Conservation (phyloP, 495 filamentous ascomycete genomes). For the Penicillium nucicola region DNA sequence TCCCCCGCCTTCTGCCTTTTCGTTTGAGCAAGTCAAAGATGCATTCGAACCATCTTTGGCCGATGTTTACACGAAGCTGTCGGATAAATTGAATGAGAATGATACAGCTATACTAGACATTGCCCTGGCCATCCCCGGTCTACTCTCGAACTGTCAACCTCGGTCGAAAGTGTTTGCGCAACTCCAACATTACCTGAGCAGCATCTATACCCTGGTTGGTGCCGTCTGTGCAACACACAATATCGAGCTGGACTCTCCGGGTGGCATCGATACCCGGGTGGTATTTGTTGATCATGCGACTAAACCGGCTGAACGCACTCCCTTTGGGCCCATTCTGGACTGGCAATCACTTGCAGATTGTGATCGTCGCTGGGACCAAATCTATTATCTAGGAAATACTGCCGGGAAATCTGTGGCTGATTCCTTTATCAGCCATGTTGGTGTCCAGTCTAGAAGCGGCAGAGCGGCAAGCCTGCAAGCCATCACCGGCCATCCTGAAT, state of each 20-base stretch:
- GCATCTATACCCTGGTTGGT: conserved; percentile 74
- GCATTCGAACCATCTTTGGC: conserved; percentile 40
- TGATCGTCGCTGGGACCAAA: conserved; percentile 62
- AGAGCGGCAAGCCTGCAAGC: conserved; percentile 21
- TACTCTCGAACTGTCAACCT: conserved; percentile 37
- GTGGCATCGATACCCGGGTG: conserved; percentile 75
- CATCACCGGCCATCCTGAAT: conserved; percentile 30
- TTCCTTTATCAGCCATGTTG: conserved; percentile 27
- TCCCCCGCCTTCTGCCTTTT: conserved; percentile 42
- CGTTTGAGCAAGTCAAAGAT: conserved; percentile 35
- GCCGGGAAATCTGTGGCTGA: conserved; percentile 43
- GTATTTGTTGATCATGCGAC: conserved; percentile 55
- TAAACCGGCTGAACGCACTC: conserved; percentile 21
- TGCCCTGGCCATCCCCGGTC: conserved; percentile 38
- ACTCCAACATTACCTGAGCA: conserved; percentile 68
- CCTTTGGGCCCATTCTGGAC: conserved; percentile 60
- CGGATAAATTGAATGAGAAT: conserved; percentile 23
- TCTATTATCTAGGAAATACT: conserved; percentile 65
- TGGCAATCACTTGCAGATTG: conserved; percentile 63
- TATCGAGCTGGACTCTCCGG: conserved; percentile 61
- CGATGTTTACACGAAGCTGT: conserved; percentile 28
- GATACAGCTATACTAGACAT: conserved; percentile 40
- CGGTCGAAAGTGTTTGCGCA: conserved; percentile 56
- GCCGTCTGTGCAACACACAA: conserved; percentile 59
- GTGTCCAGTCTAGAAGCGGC: conserved; percentile 14